Percentiles rank a stretch among this genome's conserved stretches.
These are phyloP conservation scores for Globisporangium rhizosaccharum DNA, from an alignment of 352 stramenopile species.

Conservation along the genomic window DNA sequence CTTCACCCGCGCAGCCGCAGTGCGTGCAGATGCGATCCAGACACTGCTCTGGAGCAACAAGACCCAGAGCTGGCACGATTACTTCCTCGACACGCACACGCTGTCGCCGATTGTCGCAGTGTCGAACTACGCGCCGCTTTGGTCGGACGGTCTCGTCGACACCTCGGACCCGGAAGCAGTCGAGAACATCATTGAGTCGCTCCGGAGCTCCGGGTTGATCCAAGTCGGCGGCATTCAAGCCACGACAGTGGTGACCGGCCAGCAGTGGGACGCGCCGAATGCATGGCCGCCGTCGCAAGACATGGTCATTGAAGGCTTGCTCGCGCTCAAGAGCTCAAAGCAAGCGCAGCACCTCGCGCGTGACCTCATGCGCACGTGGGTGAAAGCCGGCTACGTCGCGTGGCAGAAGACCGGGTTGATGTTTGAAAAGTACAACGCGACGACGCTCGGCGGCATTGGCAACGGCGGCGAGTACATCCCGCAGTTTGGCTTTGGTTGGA, in stretches of 20 bases:
- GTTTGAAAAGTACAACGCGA: conserved; percentile 75
- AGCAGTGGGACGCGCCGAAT: conserved; percentile 86
- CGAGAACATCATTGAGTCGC: conserved; percentile 37
- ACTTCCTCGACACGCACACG: conserved; percentile 35
- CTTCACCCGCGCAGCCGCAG: conserved; percentile 37
- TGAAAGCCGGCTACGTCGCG: conserved; percentile 47
- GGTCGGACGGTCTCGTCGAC: conserved; percentile 43
- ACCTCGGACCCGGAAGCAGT: conserved; percentile 38
- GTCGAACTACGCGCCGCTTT: conserved; percentile 71
- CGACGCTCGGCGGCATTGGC: conserved; percentile 23
- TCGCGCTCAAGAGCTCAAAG: conserved; percentile 31
- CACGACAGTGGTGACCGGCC: conserved; percentile 58
- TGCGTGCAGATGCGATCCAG: conserved; percentile 51
- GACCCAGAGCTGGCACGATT: conserved; percentile 61
- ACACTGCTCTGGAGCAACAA: conserved; percentile 60
- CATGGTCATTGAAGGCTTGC: conserved; percentile 74
- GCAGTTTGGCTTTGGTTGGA: conserved; percentile 54
- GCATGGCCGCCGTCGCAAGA: conserved; percentile 82
- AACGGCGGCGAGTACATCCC: conserved; percentile 47
- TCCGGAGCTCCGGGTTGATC: conserved; percentile 58
- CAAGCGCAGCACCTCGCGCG: conserved; percentile 48
- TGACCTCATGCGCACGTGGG: conserved; percentile 54
- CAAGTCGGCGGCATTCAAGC: conserved; percentile 61
- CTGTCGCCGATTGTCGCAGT: conserved; percentile 45
- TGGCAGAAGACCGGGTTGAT: conserved; percentile 74